These are phyloP conservation scores for Closterium sp. DNA, from an alignment of 139 green algal genomes.

Conservation along the genomic window DNA sequence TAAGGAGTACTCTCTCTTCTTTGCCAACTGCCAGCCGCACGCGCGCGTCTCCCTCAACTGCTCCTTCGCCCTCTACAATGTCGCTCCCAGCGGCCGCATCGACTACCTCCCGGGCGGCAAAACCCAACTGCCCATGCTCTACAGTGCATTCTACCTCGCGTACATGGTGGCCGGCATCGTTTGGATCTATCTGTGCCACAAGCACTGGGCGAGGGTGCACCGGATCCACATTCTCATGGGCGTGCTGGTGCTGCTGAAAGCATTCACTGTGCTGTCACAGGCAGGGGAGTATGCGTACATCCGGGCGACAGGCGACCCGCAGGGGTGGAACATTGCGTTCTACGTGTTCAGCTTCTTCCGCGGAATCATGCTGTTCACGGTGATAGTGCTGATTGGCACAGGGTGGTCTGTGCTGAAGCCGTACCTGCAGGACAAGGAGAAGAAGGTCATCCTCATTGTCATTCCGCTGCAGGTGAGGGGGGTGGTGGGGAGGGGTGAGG, in stretches of 20 bases:
- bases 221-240: constrained; percentile 94
- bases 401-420: constrained; percentile 94
- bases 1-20: constrained; percentile 81
- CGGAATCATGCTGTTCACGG: constrained; percentile 85
- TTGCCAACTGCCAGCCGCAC: constrained; percentile 81
- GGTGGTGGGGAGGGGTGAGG: too few species aligned
- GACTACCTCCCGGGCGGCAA: constrained; percentile 91
- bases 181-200: constrained; percentile 68
- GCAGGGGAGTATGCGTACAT: constrained; percentile 71
- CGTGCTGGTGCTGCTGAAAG: constrained; percentile 79
- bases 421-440: constrained; percentile 87
- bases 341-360: constrained; percentile 93
- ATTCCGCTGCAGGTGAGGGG: constrained; percentile 81
- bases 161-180: constrained; percentile 63
- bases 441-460: constrained; percentile 83
- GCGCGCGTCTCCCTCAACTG: constrained; percentile 74
- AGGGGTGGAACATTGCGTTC: constrained; percentile 96
- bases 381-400: constrained; percentile 91
- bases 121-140: constrained; percentile 78
- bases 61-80: constrained; percentile 76
- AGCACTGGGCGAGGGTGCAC: constrained; percentile 53
- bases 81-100: constrained; percentile 56
- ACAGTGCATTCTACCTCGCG: constrained; percentile 67
- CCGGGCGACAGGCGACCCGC: constrained; percentile 67
- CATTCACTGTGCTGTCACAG: constrained; percentile 77